Base-by-base conservation (phyloP, 768 basidiomycete genomes). In the Tricholoma bakamatsutake region DNA sequence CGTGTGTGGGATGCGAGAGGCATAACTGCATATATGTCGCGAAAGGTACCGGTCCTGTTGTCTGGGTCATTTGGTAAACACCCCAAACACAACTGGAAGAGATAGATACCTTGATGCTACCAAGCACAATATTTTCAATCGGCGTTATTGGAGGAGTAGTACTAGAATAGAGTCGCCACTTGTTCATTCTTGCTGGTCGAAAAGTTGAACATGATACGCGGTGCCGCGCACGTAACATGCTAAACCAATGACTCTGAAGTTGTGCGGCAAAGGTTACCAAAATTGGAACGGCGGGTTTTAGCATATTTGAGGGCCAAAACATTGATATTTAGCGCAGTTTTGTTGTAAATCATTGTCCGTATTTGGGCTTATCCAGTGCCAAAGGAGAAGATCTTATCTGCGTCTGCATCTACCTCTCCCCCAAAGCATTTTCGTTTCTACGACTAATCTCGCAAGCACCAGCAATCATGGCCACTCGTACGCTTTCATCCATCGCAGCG, bases 11-110 rank as follows among this genome's bases (percentile, higher is more conserved):
- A 72, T 98, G 95, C 0, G 86, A 80, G 4, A 98, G 81, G 61
- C 93, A 95, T 61, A 90, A 80, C 61, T 90, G 87, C 88, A 97
- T 97, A 74, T 96, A 98, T 0, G 83, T 83, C 48, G 95, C 79
- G 62, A 94, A 82, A 0, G 94, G 83, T 50, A 98, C 76, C 1
- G 97, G 95, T 0, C 97, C 97, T 27, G 90, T 89, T 1, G 87
- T 81, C 94, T 97, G 53, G n/a, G 49, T 42, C 35, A 42, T 31
- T 13, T 24, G 15, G 55, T 64, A 10, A 61, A 56, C 39, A 57
- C 39, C 31, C 39, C n/a, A 31, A 17, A 21, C 13, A 45, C 12
- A 28, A 24, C 6, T 7, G 18, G 24, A 27, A 8, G n/a, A 31
- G 53, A 48, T 24, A 63, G 68, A 30, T 59, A 86, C 91, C 76